These are phyloP conservation scores for Aphanocladium album DNA, from an alignment of 2,329 filamentous ascomycete species.

Conservation along the genomic window DNA sequence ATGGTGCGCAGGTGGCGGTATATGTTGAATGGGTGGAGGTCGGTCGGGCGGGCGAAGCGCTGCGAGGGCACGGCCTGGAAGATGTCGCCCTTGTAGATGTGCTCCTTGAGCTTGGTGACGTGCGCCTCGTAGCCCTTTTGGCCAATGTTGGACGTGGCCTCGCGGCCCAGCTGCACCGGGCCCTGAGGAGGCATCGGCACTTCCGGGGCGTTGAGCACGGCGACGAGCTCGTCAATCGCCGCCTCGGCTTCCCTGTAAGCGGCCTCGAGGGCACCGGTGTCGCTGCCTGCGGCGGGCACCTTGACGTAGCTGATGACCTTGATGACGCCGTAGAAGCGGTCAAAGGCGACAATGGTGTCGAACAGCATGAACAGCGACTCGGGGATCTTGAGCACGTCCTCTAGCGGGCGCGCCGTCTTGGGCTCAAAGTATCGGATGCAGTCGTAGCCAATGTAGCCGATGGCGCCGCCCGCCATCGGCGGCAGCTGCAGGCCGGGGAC, in stretches of 20 bases:
- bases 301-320: constrained; percentile 69
- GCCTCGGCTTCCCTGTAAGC: constrained; percentile 62
- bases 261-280: constrained; percentile 32
- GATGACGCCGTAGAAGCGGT: constrained; percentile 63
- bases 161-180: constrained; percentile 65
- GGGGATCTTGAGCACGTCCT: constrained; percentile 82
- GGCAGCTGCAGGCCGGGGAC: constrained; percentile 80
- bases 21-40: constrained; percentile 94
- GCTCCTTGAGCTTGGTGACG: constrained; percentile 78
- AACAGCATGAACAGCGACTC: constrained; percentile 97
- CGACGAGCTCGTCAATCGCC: constrained; percentile 62
- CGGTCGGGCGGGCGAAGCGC: constrained; percentile 82
- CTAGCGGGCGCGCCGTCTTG: constrained; percentile 82
- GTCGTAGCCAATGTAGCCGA: constrained; percentile 96
- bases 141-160: constrained; percentile 91
- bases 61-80: constrained; percentile 97
- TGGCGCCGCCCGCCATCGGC: constrained; percentile 82
- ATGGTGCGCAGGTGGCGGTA: constrained; percentile 95
- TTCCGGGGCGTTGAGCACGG: constrained; percentile 67
- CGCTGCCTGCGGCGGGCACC: constrained; percentile 38
- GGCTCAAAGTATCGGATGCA: constrained; percentile 98
- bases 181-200: constrained; percentile 72
- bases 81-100: constrained; percentile 89
- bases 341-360: constrained; percentile 89
- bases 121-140: constrained; percentile 85